These are phyloP conservation scores for Eucalyptus urophylla DNA, from an alignment of 345 rosid species.

Conservation along the genomic window DNA sequence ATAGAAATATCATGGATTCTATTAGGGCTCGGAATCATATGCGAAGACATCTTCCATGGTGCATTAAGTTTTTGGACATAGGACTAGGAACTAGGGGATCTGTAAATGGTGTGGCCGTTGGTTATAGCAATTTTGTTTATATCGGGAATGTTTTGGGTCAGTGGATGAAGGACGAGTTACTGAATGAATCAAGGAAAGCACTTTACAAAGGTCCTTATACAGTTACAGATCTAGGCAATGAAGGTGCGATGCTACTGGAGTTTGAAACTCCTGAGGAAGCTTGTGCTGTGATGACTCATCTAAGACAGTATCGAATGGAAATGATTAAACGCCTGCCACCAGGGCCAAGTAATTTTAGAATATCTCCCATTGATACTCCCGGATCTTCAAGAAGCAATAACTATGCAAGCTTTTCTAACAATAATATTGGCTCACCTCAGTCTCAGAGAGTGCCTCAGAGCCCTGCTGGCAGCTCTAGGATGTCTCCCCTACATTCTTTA, in stretches of 20 bases:
- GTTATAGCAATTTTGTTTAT: slow-evolving; percentile 70
- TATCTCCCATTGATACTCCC: slow-evolving; percentile 46
- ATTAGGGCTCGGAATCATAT: slow-evolving; percentile 82
- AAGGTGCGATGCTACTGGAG: slow-evolving; percentile 83
- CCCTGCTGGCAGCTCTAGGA: slow-evolving; percentile 33
- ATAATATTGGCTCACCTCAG: slow-evolving; percentile 27
- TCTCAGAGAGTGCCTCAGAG: slow-evolving; percentile 19
- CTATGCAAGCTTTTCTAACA: slow-evolving; percentile 23
- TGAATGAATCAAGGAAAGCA: slow-evolving; percentile 83
- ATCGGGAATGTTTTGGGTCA: slow-evolving; percentile 70
- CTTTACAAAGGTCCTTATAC: slow-evolving; percentile 64
- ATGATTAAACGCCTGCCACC: slow-evolving; percentile 30
- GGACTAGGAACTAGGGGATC: slow-evolving; percentile 81
- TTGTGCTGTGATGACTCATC: slow-evolving; percentile 71
- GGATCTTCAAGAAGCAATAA: slow-evolving; percentile 37
- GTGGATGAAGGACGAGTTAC: slow-evolving; percentile 81
- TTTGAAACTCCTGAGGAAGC: slow-evolving; percentile 92
- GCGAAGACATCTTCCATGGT: slow-evolving; percentile 72
- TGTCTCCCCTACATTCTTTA: slow-evolving; percentile 32
- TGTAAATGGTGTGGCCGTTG: slow-evolving; percentile 69
- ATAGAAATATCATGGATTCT: slow-evolving; percentile 80
- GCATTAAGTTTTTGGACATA: slow-evolving; percentile 69
- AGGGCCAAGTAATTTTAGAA: slow-evolving; percentile 25
- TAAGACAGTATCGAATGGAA: slow-evolving; percentile 60
- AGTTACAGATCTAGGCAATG: slow-evolving; percentile 68